These are phyloP conservation scores for Fagopyrum homotropicum DNA, from an alignment of 148 eudicot genomes.

Conservation along the genomic window DNA sequence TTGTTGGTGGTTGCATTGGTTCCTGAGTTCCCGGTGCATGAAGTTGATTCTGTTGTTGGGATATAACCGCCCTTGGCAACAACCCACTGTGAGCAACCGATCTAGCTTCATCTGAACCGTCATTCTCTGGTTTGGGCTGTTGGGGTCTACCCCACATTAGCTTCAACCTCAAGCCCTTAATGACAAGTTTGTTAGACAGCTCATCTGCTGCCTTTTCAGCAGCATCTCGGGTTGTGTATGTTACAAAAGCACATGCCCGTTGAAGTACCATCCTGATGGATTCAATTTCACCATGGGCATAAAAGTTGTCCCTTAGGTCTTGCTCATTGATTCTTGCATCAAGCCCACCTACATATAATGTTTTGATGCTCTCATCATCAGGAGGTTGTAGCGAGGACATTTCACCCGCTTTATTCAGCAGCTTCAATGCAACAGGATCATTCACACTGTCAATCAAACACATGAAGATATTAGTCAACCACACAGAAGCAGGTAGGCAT, in stretches of 20 bases:
- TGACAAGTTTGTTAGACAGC: constrained; percentile 86
- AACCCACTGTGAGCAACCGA: constrained; percentile 83
- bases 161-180: constrained; percentile 80
- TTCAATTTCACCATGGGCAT: constrained; percentile 95
- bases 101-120: constrained; percentile 44
- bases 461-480: background rate
- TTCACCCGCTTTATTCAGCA: constrained; percentile 88
- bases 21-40: constrained; percentile 6
- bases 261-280: constrained; percentile 78
- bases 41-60: constrained; percentile 70
- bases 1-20: constrained; percentile 47
- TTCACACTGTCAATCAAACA: constrained; percentile 50
- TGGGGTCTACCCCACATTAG: constrained; percentile 97
- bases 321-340: constrained; percentile 80
- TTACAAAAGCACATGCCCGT: constrained; percentile 88
- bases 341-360: constrained; percentile 89
- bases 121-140: constrained; percentile 61
- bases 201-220: constrained; percentile 98
- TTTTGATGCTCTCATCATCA: constrained; percentile 85
- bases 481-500: background rate
- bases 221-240: constrained; percentile 92
- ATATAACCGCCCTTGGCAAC: constrained; percentile 84
- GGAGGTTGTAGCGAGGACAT: constrained; percentile 89
- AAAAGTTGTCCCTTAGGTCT: constrained; percentile 82
- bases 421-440: constrained; percentile 93